Conservation (phyloP, 345 rosid species). For the Gossypium herbaceum region DNA sequence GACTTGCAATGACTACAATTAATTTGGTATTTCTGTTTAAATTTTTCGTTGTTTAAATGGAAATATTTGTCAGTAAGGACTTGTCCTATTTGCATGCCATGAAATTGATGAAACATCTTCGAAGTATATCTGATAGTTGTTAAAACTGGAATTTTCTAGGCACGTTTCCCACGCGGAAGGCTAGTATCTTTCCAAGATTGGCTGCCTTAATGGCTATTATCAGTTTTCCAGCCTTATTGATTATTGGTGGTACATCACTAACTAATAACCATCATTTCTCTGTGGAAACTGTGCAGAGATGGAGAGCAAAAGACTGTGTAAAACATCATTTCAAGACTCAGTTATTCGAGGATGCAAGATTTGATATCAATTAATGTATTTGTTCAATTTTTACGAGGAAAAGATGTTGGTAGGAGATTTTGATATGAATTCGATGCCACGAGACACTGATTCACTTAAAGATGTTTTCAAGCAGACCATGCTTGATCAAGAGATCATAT, state of each 20-base stretch:
- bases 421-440: slow-evolving; percentile 30
- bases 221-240: neutral
- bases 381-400: slow-evolving; percentile 12
- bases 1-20: neutral
- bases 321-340: slow-evolving; percentile 6
- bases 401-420: slow-evolving; percentile 35
- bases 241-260: neutral
- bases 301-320: neutral
- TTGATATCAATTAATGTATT: slow-evolving; percentile 16
- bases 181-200: neutral
- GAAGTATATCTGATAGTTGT: neutral
- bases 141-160: neutral
- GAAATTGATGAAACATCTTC: neutral
- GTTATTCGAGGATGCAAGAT: slow-evolving; percentile 8
- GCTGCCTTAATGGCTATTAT: neutral
- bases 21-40: slow-evolving; percentile 6
- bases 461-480: slow-evolving; percentile 42
- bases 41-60: neutral
- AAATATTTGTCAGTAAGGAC: neutral
- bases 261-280: slow-evolving; percentile 8
- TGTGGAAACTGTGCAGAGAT: slow-evolving; percentile 5
- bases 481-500: slow-evolving; percentile 37
- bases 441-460: slow-evolving; percentile 23
- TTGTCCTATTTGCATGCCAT: neutral
- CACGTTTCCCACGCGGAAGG: neutral